Conservation (phyloP, 441 rosid species). For the Aleurites moluccanus region DNA sequence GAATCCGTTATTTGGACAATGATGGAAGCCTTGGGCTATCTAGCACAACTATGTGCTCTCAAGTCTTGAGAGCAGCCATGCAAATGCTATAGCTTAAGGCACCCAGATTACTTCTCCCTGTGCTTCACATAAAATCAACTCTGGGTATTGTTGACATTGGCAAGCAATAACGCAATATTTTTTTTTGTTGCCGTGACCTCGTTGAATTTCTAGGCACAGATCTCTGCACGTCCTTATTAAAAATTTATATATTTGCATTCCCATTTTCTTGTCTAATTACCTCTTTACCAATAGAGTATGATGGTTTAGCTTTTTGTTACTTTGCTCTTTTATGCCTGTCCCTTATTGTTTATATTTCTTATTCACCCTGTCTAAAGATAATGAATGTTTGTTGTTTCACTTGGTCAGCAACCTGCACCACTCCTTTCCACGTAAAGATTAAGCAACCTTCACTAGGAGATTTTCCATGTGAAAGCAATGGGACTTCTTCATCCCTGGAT, state of each 20-base stretch:
- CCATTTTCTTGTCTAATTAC: neutral
- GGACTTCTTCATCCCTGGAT: neutral
- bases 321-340: neutral
- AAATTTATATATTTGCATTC: neutral
- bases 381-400: neutral
- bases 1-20: neutral
- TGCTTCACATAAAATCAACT: neutral
- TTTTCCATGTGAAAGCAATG: neutral
- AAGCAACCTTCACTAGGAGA: neutral
- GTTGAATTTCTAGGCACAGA: neutral
- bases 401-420: neutral
- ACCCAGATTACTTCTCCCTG: neutral
- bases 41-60: neutral
- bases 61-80: neutral
- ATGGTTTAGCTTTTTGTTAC: neutral
- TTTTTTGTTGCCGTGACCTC: neutral
- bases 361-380: neutral
- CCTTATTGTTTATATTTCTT: neutral
- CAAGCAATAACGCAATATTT: neutral
- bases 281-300: neutral
- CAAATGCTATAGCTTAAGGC: neutral
- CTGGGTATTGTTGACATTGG: neutral
- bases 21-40: neutral
- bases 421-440: neutral
- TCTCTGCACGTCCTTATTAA: neutral